Conservation (phyloP, 2,329 filamentous ascomycete genomes). For the Penicillium brasilianum region DNA sequence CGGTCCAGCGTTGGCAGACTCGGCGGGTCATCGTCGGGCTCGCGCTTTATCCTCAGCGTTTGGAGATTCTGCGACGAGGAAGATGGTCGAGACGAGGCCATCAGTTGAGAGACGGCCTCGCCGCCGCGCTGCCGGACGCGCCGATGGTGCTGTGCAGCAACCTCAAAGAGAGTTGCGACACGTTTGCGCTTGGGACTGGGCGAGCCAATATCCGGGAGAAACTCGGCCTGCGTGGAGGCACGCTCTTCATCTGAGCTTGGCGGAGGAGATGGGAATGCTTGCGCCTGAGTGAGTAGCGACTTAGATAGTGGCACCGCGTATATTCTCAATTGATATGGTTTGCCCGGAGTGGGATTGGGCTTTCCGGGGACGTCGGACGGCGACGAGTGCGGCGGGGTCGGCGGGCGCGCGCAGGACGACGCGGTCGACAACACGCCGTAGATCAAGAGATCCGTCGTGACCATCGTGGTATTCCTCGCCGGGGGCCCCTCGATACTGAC, state of each 20-base stretch:
- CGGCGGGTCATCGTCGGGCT: slow-evolving; percentile 38
- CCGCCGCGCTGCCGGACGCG: slow-evolving; percentile 47
- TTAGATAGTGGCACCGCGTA: slow-evolving; percentile 45
- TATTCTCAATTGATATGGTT: slow-evolving; percentile 41
- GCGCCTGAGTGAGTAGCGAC: slow-evolving; percentile 40
- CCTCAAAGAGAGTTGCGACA: slow-evolving; percentile 50
- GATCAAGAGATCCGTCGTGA: slow-evolving; percentile 45
- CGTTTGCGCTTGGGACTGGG: slow-evolving; percentile 51
- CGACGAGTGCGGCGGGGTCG: slow-evolving; percentile 44
- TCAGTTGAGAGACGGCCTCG: slow-evolving; percentile 47
- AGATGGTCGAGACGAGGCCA: slow-evolving; percentile 40
- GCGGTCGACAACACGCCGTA: slow-evolving; percentile 45
- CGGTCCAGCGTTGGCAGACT: slow-evolving; percentile 36
- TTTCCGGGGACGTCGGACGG: slow-evolving; percentile 31
- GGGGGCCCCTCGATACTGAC: slow-evolving; percentile 36
- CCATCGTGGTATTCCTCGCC: slow-evolving; percentile 24
- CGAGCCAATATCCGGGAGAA: slow-evolving; percentile 45
- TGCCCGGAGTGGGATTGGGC: slow-evolving; percentile 10
- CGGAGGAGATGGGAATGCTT: slow-evolving; percentile 42
- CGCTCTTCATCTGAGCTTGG: slow-evolving; percentile 27
- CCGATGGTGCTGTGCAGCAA: slow-evolving; percentile 48
- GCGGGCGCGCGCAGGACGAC: slow-evolving; percentile 36
- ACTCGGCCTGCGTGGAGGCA: slow-evolving; percentile 36
- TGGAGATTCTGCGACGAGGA: slow-evolving; percentile 39
- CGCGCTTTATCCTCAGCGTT: slow-evolving; percentile 42